Conservation (phyloP, 164 flowering plant species). For the Stephania yunnanensis region DNA sequence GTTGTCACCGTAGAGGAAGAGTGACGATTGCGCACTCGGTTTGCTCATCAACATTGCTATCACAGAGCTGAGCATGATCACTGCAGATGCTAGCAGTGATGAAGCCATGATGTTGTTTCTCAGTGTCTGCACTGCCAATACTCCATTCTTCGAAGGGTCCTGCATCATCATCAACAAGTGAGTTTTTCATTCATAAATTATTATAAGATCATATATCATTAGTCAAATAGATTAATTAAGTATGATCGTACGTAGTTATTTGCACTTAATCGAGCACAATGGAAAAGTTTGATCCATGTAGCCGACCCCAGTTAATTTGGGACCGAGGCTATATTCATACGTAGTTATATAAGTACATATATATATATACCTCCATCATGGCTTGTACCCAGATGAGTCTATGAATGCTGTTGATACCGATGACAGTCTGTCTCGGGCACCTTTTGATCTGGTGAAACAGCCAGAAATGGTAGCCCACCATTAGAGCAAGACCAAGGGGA, state of each 20-base stretch:
- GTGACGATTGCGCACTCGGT: slow-evolving; percentile 3
- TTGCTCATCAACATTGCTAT: slow-evolving; percentile 61
- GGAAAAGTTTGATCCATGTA: too few species aligned
- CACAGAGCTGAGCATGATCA: slow-evolving; percentile 70
- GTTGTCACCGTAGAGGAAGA: slow-evolving; percentile 36
- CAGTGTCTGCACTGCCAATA: slow-evolving; percentile 68
- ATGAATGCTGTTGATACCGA: slow-evolving; percentile 61
- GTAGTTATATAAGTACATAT: not conserved
- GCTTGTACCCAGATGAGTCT: slow-evolving; percentile 51
- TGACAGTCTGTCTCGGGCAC: slow-evolving; percentile 48
- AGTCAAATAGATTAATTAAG: too few species aligned
- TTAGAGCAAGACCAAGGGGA: slow-evolving; percentile 45
- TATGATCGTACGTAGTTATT: too few species aligned
- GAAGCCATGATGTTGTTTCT: slow-evolving; percentile 94
- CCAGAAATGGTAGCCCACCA: slow-evolving; percentile 65
- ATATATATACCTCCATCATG: slow-evolving; percentile 67
- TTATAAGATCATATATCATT: too few species aligned
- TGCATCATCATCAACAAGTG: slow-evolving; percentile 4
- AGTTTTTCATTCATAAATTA: too few species aligned
- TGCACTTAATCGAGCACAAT: too few species aligned
- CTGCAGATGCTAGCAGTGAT: slow-evolving; percentile 68
- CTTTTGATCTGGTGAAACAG: slow-evolving; percentile 43
- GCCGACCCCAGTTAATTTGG: too few species aligned
- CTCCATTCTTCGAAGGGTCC: slow-evolving; percentile 58
- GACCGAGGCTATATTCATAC: too few species aligned